Percentiles rank a stretch among this genome's conserved stretches.
These are phyloP conservation scores for Fusarium lateritium DNA, from an alignment of 2,329 filamentous ascomycete species.

Conservation along the genomic window DNA sequence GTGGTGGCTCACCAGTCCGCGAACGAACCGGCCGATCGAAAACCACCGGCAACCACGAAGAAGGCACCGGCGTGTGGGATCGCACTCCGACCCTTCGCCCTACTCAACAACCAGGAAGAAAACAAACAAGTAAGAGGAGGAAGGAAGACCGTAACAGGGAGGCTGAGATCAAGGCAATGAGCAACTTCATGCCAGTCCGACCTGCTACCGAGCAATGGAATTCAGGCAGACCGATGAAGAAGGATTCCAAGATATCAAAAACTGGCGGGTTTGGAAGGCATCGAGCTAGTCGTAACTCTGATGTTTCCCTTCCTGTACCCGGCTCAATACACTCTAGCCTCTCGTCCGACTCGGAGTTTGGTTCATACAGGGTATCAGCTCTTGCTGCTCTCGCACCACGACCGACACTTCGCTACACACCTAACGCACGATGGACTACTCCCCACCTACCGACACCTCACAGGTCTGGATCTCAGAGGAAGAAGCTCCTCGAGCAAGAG, in stretches of 20 bases:
- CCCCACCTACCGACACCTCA: slow-evolving; percentile 62
- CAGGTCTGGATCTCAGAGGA: slow-evolving; percentile 65
- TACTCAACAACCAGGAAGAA: slow-evolving; percentile 73
- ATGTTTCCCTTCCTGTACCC: slow-evolving; percentile 80
- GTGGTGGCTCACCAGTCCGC: slow-evolving; percentile 35
- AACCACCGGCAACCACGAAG: slow-evolving; percentile 24
- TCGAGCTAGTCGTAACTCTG: slow-evolving; percentile 75
- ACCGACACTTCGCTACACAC: slow-evolving; percentile 83
- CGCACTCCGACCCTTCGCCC: slow-evolving; percentile 68
- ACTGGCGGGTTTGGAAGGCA: slow-evolving; percentile 65
- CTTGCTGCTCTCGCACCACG: slow-evolving; percentile 87
- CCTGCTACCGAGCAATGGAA: slow-evolving; percentile 72
- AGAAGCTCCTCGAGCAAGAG: slow-evolving; percentile 65
- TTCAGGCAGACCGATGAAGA: slow-evolving; percentile 71
- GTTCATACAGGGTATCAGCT: slow-evolving; percentile 83
- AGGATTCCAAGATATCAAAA: slow-evolving; percentile 76
- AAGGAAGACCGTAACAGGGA: slow-evolving; percentile 84
- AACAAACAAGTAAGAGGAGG: slow-evolving; percentile 82
- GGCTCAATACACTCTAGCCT: slow-evolving; percentile 83
- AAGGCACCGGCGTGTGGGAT: slow-evolving; percentile 47
- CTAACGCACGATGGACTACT: slow-evolving; percentile 71
- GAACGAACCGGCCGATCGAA: slow-evolving; percentile 42
- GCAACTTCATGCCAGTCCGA: slow-evolving; percentile 75
- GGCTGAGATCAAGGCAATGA: slow-evolving; percentile 91
- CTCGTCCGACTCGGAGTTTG: slow-evolving; percentile 80